A percentile compares a stretch with the other conserved stretches of the same genome.
phyloP scores from a whole-genome alignment of 1,139 yeast species.

The Saccharomyces hybrid region DNA sequence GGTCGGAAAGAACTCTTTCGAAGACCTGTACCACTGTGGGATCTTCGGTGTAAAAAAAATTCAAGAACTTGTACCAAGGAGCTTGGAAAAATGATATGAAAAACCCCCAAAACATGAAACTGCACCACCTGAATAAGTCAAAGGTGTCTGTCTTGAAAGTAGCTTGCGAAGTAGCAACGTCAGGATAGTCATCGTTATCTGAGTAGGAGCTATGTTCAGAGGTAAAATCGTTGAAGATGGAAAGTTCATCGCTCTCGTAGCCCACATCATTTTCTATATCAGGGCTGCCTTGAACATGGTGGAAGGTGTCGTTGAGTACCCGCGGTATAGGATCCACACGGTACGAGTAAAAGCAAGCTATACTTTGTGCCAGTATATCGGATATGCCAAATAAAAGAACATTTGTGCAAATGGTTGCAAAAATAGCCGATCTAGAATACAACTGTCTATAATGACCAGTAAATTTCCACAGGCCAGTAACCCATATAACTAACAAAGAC shows the following conservation, averaged over 20 bases:
- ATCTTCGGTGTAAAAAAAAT: constrained; percentile 67
- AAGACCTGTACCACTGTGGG: constrained; percentile 77
- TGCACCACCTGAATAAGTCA: constrained; percentile 61
- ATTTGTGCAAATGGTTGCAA: constrained; percentile 80
- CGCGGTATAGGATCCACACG: constrained; percentile 31
- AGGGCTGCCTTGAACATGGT: constrained; percentile 20
- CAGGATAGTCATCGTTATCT: constrained; percentile 4
- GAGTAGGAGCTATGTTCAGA: constrained; percentile 3
- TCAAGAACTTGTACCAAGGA: constrained; percentile 81
- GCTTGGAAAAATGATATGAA: constrained; percentile 76
- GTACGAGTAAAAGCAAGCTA: constrained; percentile 19
- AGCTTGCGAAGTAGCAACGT: constrained; percentile 14
- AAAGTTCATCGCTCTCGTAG: constrained; percentile 10
- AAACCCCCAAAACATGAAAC: constrained; percentile 86
- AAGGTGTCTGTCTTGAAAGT: constrained; percentile 38
- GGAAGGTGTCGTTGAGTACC: constrained; percentile 26
- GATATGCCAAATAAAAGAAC: constrained; percentile 78
- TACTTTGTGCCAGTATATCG: constrained; percentile 73
- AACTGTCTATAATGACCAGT: constrained; percentile 54
- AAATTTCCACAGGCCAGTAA: constrained; percentile 43
- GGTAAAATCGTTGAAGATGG: constrained; percentile 3
- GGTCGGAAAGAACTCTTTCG: constrained; percentile 83
- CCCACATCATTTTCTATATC: constrained; percentile 1
- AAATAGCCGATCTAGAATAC: constrained; percentile 56
- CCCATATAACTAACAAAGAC: constrained; percentile 42